Evolutionary conservation across 129 eudicot genomes (phyloP).

Genomic region (Tagetes patula): DNA sequence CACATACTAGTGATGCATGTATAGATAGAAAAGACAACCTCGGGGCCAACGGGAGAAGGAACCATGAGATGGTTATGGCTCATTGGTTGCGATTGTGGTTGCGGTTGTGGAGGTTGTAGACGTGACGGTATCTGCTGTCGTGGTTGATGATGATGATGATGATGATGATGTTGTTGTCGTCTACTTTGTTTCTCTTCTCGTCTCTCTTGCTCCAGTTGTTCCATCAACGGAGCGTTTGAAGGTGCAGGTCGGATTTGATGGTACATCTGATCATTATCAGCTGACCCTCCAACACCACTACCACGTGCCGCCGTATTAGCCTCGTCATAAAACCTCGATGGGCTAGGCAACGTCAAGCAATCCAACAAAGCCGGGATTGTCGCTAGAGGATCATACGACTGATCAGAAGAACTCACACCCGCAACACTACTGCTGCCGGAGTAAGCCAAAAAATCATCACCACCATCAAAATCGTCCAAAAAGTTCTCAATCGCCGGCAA

Average conservation of each 20-base stretch:
- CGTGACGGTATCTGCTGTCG: conserved; percentile 32
- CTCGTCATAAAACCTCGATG: conserved; percentile 48
- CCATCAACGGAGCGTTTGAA: conserved; percentile 43
- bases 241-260: conserved; percentile 31
- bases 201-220: conserved; percentile 67
- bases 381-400: conserved; percentile 44
- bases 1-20: too few relatives aligned
- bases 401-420: conserved; percentile 31
- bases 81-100: conserved; percentile 28
- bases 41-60: conserved; percentile 57
- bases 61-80: conserved; percentile 59
- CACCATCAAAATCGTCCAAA: conserved; percentile 52
- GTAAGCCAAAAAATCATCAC: conserved; percentile 35
- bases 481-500: conserved; percentile 62
- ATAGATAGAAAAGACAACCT: conserved; percentile 25
- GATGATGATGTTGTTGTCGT: conserved; percentile 38
- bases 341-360: conserved; percentile 53
- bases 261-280: conserved; percentile 25
- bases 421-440: background rate
- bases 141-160: conserved; percentile 30
- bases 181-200: conserved; percentile 53
- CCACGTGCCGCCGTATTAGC: conserved; percentile 16
- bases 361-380: conserved; percentile 64
- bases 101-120: conserved; percentile 41
- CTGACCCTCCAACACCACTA: conserved; percentile 23